Evolutionary conservation across 352 stramenopile genomes (phyloP), one percentile per base, ranked within the genome.

Genomic region (Pythium dissimile): DNA sequence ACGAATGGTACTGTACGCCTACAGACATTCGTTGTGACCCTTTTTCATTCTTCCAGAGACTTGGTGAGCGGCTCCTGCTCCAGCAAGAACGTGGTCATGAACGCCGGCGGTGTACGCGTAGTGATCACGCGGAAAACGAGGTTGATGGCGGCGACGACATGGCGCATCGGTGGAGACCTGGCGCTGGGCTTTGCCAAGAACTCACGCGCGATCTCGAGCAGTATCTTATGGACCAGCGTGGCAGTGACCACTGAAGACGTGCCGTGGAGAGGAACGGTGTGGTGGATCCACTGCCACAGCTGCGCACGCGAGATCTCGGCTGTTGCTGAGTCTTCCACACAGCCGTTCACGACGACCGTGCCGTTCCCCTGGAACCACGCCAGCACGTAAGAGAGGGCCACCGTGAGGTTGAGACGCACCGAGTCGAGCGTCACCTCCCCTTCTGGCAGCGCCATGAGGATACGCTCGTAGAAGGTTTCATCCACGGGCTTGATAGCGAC

Each of bases 301-400:
- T 98, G 92, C 10, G 86, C 91, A 28, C 94, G 82, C 27, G 87
- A 97, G 51, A 98, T 98, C 77, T 98, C 92, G 5, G 94, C 92
- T 0, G 92, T 98, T 41, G 94, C 94, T 18, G 92, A 95, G 75
- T 98, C 92, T 74, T 98, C 94, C 63, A 98, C 92, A 42, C 89
- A 91, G 55, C 94, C 83, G 62, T 97, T 85, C 26, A 98, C 72
- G 37, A 96, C 81, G 54, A 97, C 92, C 23, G 88, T 97, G 23
- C 94, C 94, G 27, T 91, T 51, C 15, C 88, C 94, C 26, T 83
- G 66, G 41, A 98, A 74, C 94, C 94, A 98, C 31, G 84, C 84
- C 50, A 97, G 83, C 7, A 90, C 86, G 62, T 98, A 98, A 12
- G 80, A 81, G 20, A 98, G 74, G 32, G 93, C 76, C 51, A 98